phyloP scores from a whole-genome alignment of 306 rosid genomes.

The Gastrolobium villosum region DNA sequence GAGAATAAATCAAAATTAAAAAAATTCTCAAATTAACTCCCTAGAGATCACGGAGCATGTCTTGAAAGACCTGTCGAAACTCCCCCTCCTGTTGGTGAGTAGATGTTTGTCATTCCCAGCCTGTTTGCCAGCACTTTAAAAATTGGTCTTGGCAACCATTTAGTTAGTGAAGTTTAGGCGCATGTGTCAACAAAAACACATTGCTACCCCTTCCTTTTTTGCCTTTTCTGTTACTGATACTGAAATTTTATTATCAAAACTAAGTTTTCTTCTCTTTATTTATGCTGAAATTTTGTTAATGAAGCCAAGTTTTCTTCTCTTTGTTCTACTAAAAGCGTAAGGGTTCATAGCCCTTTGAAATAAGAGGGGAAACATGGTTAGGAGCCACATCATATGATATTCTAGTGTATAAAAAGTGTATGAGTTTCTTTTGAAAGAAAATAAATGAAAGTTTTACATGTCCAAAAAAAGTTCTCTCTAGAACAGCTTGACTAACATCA shows the following conservation, averaged over 20 bases:
- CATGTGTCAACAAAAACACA: not conserved
- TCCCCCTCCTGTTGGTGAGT: no score
- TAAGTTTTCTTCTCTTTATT: conserved; percentile 30
- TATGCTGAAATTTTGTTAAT: conserved; percentile 36
- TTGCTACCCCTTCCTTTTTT: conserved; percentile 5
- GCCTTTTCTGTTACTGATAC: not conserved
- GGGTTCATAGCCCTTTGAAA: conserved; percentile 23
- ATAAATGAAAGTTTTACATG: conserved; percentile 6
- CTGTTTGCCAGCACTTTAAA: no score
- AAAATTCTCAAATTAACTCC: no score
- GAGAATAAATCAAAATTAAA: no score
- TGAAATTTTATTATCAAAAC: conserved; percentile 38
- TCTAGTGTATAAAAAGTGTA: not conserved
- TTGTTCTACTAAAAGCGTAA: conserved; percentile 4
- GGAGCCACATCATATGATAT: conserved; percentile 15
- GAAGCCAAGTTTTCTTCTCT: conserved; percentile 36
- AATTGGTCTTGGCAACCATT: no score
- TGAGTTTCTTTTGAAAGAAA: conserved; percentile 11
- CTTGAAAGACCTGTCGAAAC: no score
- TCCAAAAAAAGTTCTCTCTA: not conserved
- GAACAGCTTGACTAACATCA: conserved; percentile 18
- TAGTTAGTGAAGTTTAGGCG: no score
- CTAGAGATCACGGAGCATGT: no score
- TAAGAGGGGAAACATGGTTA: conserved; percentile 14
- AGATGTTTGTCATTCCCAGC: no score